Conservation (phyloP, 2,329 filamentous ascomycete genomes). For the Diaporthe destruens region DNA sequence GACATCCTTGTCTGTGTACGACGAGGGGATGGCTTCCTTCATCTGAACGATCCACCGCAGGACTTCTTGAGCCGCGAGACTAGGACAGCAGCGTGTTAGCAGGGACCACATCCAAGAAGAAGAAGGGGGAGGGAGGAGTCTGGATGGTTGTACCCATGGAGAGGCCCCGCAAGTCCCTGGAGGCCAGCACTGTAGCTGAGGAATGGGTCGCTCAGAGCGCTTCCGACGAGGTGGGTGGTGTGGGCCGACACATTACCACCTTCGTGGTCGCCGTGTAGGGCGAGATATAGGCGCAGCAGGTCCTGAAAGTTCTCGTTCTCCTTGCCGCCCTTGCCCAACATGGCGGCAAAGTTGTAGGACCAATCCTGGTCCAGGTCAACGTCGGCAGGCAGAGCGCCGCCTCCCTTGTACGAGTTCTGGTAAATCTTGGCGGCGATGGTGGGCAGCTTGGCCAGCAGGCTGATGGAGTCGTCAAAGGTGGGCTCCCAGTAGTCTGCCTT, state of each 20-base stretch:
- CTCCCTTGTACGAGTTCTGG: slow-evolving; percentile 86
- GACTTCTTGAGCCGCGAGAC: slow-evolving; percentile 95
- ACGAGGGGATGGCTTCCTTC: slow-evolving; percentile 85
- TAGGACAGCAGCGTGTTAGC: slow-evolving; percentile 46
- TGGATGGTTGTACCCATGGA: slow-evolving; percentile 72
- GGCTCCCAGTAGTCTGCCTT: slow-evolving; percentile 99
- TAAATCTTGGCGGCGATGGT: slow-evolving; percentile 98
- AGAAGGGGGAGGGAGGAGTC: neutral
- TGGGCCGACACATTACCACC: slow-evolving; percentile 98
- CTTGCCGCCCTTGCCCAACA: slow-evolving; percentile 90
- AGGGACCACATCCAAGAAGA: neutral
- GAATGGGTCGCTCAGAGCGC: slow-evolving; percentile 93
- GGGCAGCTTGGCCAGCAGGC: slow-evolving; percentile 93
- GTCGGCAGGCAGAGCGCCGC: slow-evolving; percentile 78
- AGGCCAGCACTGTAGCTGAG: slow-evolving; percentile 96
- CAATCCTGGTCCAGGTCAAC: slow-evolving; percentile 91
- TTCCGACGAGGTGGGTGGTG: slow-evolving; percentile 93
- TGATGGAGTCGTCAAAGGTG: slow-evolving; percentile 95
- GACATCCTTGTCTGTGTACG: slow-evolving; percentile 85
- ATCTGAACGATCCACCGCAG: slow-evolving; percentile 97
- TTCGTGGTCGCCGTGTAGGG: slow-evolving; percentile 97
- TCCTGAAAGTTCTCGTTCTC: slow-evolving; percentile 96
- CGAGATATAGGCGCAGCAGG: slow-evolving; percentile 91
- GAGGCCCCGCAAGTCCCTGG: slow-evolving; percentile 92
- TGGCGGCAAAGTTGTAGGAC: slow-evolving; percentile 98